Base-by-base conservation (phyloP, 805 yeast species). In the Yarrowia phangngaensis region DNA sequence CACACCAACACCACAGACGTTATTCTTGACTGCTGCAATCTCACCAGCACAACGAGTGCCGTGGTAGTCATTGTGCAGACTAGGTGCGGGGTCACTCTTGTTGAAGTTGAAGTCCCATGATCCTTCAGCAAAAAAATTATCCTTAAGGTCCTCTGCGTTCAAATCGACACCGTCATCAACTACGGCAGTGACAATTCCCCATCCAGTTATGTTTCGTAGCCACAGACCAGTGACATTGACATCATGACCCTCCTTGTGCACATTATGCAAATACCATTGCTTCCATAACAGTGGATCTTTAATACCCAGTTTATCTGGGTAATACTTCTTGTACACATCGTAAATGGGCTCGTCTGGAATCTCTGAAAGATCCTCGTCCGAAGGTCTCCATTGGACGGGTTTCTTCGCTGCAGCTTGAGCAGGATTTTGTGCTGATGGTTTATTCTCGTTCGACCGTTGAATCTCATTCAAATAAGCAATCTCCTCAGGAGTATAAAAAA, bases 1-100 rank as follows among this genome's bases (percentile, higher is more conserved):
- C n/a, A 89, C 95, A 35, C 98, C 98, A 6, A 92, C 74, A n/a
- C 98, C 98, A 67, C 98, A 92, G 15, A 72, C 81, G 22, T 78
- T 83, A 63, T 92, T 90, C 47, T 70, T 70, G 46, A 78, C 88
- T 3, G 82, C 92, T 0, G 96, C 97, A 51, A 92, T 84, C 65
- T 92, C 98, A 28, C 96, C 97, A 2, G 98, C 97, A 69, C 98
- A 92, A 55, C 98, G 71, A 0, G 98, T 92, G 6, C 98, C 98
- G 64, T 92, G 98, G 57, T 80, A 80, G 63, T 92, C 98, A 63
- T 84, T 95, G 7, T 58, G 64, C 20, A 90, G 71, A 50, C 80
- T 70, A 8, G 98, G 98, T 57, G 76, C 78, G 2, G 98, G 98
- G 36, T 80, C 68, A 16, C 77, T 72, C 0, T 72, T 73, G 58